Conservation (phyloP, 768 basidiomycete genomes). For the Termitomyces sp. region DNA sequence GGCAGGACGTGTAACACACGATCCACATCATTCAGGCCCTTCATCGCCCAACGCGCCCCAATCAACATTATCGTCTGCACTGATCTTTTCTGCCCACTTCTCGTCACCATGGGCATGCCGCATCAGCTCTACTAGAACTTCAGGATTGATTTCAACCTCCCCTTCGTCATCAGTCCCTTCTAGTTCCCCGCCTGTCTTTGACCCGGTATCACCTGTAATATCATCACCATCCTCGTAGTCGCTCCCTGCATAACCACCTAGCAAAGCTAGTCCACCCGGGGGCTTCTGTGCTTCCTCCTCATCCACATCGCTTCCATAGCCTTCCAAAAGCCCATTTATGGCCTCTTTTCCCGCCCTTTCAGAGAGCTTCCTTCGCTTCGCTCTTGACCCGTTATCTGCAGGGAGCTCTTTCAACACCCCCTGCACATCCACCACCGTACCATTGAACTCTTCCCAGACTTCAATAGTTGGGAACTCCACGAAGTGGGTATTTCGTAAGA, state of each 20-base stretch:
- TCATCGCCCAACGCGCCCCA: conserved; percentile 40
- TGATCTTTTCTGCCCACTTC: conserved; percentile 20
- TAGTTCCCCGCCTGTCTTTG: conserved; percentile 17
- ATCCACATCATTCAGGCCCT: conserved; percentile 14
- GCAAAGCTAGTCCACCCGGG: conserved; percentile 29
- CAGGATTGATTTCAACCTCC: conserved; percentile 31
- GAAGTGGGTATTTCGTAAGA: conserved; percentile 60
- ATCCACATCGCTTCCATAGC: conserved; percentile 48
- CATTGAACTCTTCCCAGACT: conserved; percentile 66
- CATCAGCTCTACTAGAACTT: conserved; percentile 36
- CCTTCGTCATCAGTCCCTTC: conserved; percentile 14
- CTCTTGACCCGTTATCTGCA: conserved; percentile 26
- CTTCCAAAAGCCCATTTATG: conserved; percentile 53
- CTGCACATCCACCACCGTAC: conserved; percentile 50
- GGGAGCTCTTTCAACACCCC: conserved; percentile 33
- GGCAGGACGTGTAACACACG: conserved; percentile 53
- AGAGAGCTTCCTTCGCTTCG: conserved; percentile 57
- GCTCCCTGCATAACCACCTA: conserved; percentile 45
- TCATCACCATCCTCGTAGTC: conserved; percentile 27
- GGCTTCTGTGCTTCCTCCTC: conserved; percentile 25
- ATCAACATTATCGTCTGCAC: conserved; percentile 42
- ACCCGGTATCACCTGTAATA: conserved; percentile 22
- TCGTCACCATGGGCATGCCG: conserved; percentile 26
- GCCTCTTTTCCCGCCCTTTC: conserved; percentile 45
- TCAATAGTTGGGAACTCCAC: conserved; percentile 85